A percentile compares a stretch with the other conserved stretches of the same genome.
Evolutionary conservation across 2,329 filamentous ascomycete species (phyloP).

Genomic region (Apiospora saccharicola): DNA sequence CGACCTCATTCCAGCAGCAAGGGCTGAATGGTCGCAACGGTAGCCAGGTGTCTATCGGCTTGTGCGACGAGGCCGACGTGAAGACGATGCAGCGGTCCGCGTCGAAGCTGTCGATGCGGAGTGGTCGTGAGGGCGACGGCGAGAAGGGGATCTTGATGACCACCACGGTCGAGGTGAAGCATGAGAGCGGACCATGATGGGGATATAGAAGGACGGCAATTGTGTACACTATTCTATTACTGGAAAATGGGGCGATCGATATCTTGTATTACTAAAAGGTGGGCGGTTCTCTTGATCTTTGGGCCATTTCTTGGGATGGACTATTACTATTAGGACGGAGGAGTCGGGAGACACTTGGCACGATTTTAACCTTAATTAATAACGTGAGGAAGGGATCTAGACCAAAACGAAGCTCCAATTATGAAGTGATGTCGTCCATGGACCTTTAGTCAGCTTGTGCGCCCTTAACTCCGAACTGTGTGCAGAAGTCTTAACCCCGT

Average conservation of each 20-base stretch:
- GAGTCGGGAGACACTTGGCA: too few species aligned
- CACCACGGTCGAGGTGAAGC: neutral
- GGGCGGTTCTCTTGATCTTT: neutral
- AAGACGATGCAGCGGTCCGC: neutral
- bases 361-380: neutral
- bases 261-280: neutral
- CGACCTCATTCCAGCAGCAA: neutral
- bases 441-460: too few species aligned
- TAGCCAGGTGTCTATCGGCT: neutral
- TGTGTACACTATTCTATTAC: neutral
- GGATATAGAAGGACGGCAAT: too few species aligned
- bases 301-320: neutral
- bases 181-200: neutral
- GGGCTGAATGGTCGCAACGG: neutral
- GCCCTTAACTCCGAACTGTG: too few species aligned
- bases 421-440: too few species aligned
- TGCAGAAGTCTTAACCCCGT: too few species aligned
- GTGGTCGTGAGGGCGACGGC: neutral
- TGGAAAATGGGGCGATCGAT: neutral
- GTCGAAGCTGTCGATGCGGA: neutral
- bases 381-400: neutral
- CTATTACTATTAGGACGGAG: neutral
- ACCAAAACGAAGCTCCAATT: neutral
- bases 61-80: neutral
- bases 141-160: slow-evolving; percentile 6